Evolutionary conservation across 129 eudicot genomes (phyloP).

Genomic region (Solidago caesia): DNA sequence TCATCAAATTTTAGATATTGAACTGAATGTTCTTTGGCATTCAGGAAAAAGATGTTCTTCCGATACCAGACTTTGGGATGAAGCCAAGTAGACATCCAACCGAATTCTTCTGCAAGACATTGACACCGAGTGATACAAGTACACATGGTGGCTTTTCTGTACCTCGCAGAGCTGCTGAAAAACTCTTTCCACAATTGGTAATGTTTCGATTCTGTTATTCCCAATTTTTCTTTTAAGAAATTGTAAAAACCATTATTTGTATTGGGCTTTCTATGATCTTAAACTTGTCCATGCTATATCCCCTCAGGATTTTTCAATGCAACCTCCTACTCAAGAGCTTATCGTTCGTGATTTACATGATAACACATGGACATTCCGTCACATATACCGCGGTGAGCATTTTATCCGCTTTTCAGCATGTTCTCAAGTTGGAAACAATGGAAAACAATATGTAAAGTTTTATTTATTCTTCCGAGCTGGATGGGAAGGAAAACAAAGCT

Average conservation of each 20-base stretch:
- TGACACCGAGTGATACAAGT: constrained; percentile 98
- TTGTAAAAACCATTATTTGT: not conserved
- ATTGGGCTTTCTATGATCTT: not conserved
- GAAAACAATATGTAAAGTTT: not conserved
- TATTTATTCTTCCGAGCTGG: not conserved
- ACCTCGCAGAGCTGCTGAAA: constrained; percentile 98
- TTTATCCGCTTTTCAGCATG: not conserved
- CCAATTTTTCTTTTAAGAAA: not conserved
- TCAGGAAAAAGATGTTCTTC: constrained; percentile 96
- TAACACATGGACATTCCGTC: constrained; percentile 99
- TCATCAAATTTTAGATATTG: not conserved
- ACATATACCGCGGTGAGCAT: constrained; percentile 87
- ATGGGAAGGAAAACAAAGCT: not conserved
- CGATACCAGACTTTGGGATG: constrained; percentile 81
- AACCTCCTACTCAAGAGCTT: constrained; percentile 99
- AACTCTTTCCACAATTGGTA: constrained; percentile 96
- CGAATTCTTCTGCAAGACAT: constrained; percentile 96
- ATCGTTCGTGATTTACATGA: constrained; percentile 94
- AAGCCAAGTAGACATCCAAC: constrained; percentile 85
- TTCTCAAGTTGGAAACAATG: not conserved
- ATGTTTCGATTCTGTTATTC: not conserved
- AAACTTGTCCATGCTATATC: too few species aligned
- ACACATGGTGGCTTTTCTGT: constrained; percentile 99
- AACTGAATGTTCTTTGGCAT: constrained; percentile 4
- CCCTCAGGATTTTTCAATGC: constrained; percentile 88